Percentiles rank a stretch among this genome's conserved stretches.
Conservation (phyloP, 495 filamentous ascomycete species). For the Penicillium lividum region DNA sequence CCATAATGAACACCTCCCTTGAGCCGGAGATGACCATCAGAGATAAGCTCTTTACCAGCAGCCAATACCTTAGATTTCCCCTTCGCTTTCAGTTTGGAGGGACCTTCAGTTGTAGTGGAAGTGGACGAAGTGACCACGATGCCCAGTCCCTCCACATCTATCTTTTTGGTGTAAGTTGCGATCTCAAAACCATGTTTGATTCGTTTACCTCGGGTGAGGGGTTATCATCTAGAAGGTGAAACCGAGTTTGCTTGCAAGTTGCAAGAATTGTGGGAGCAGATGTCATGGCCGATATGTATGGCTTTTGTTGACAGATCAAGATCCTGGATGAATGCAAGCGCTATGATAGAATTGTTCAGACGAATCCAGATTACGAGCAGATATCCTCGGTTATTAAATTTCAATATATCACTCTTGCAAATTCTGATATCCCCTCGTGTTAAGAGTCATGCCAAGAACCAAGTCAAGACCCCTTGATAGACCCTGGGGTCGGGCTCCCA, state of each 20-base stretch:
- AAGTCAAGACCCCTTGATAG: background rate
- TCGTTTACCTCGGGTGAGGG: slow-evolving; percentile 40
- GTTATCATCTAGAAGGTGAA: slow-evolving; percentile 45
- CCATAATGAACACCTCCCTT: slow-evolving; percentile 73
- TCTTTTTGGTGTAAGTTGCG: slow-evolving; percentile 35
- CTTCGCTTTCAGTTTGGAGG: slow-evolving; percentile 38
- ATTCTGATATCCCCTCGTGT: background rate
- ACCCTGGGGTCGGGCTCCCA: slow-evolving; percentile 32
- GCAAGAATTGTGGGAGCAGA: slow-evolving; percentile 39
- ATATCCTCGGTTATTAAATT: background rate
- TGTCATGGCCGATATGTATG: slow-evolving; percentile 10
- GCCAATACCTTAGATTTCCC: slow-evolving; percentile 54
- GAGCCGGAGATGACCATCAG: slow-evolving; percentile 65
- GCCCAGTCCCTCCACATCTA: slow-evolving; percentile 66
- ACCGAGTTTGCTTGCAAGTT: slow-evolving; percentile 50
- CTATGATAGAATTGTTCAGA: background rate
- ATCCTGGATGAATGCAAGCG: background rate
- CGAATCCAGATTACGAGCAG: background rate
- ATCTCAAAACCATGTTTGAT: background rate
- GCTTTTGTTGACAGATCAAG: background rate
- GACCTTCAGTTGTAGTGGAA: slow-evolving; percentile 25
- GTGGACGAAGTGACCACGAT: slow-evolving; percentile 57
- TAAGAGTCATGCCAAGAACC: background rate
- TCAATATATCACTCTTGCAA: background rate
- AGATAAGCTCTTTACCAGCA: slow-evolving; percentile 65